Percentiles rank a stretch among this genome's conserved stretches.
Evolutionary conservation across 169 alveolate species (phyloP).

Genomic region (Theileria parva): DNA sequence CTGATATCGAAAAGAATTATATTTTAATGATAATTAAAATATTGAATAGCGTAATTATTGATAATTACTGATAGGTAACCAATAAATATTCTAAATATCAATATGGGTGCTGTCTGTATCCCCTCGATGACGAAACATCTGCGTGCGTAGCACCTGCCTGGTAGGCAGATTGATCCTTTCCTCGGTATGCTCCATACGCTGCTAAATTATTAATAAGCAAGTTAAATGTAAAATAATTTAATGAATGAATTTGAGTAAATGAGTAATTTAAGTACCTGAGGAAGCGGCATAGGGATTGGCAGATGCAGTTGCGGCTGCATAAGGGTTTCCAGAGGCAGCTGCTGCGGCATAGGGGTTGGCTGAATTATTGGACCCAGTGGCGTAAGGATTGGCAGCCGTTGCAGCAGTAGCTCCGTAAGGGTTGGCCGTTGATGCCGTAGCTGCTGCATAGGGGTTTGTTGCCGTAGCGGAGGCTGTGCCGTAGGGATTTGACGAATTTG

Average conservation of each 20-base stretch:
- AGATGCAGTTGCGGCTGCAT: not conserved
- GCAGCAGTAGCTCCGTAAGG: not conserved
- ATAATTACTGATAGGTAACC: not conserved
- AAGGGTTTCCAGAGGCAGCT: not conserved
- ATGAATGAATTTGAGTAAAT: too few relatives aligned
- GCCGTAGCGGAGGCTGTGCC: not conserved
- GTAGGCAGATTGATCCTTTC: conserved; percentile 11
- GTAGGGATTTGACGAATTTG: not conserved
- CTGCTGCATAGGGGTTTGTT: not conserved
- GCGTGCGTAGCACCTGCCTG: conserved; percentile 19
- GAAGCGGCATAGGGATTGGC: not conserved
- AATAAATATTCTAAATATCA: conserved; percentile 17
- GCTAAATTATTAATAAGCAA: not conserved
- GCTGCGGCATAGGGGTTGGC: not conserved
- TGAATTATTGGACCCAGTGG: not conserved
- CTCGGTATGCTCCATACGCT: conserved; percentile 31
- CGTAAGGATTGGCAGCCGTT: not conserved
- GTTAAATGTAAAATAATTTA: not conserved
- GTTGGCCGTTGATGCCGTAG: not conserved
- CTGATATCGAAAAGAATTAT: not conserved
- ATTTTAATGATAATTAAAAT: not conserved
- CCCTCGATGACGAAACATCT: not conserved
- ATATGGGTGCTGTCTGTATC: conserved; percentile 33
- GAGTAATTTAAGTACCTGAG: not conserved
- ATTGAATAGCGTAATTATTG: not conserved